Conservation (phyloP, 805 yeast genomes). For the Starmerella stigmatis region DNA sequence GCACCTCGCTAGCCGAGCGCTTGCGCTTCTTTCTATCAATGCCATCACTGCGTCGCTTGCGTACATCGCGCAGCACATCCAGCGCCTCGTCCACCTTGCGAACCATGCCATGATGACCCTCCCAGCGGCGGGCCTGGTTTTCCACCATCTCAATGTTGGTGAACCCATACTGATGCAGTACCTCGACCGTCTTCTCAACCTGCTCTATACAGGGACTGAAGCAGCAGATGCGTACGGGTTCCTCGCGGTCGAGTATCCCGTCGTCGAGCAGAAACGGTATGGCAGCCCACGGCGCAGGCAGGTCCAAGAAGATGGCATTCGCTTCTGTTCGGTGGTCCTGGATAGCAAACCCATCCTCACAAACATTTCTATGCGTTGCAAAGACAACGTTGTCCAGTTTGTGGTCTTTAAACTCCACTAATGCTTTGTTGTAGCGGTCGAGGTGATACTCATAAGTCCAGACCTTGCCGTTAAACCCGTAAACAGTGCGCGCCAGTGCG, state of each 20-base stretch:
- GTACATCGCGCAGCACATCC: constrained; percentile 68
- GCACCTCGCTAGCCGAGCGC: constrained; percentile 16
- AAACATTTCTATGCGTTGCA: constrained; percentile 85
- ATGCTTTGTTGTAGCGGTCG: constrained; percentile 70
- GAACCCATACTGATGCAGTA: constrained; percentile 72
- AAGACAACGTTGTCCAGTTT: constrained; percentile 48
- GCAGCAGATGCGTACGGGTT: constrained; percentile 66
- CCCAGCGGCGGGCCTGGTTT: constrained; percentile 74
- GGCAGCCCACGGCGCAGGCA: constrained; percentile 97
- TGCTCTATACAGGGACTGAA: constrained; percentile 98
- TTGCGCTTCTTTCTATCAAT: constrained; percentile 28
- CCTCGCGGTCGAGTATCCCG: constrained; percentile 29
- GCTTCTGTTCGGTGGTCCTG: constrained; percentile 34
- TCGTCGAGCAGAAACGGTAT: constrained; percentile 52
- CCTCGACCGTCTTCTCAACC: constrained; percentile 74
- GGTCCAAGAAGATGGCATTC: constrained; percentile 71
- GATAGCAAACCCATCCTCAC: constrained; percentile 65
- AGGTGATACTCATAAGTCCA: constrained; percentile 89
- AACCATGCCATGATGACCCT: constrained; percentile 80
- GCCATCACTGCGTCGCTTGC: constrained; percentile 51
- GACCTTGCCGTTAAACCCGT: constrained; percentile 42
- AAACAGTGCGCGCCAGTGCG: constrained; percentile 73
- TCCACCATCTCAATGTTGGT: constrained; percentile 83
- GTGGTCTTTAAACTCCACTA: constrained; percentile 63
- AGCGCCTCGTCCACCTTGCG: constrained; percentile 71